Evolutionary conservation across 805 yeast species (phyloP).

Genomic region (Yamadazyma endophytica): DNA sequence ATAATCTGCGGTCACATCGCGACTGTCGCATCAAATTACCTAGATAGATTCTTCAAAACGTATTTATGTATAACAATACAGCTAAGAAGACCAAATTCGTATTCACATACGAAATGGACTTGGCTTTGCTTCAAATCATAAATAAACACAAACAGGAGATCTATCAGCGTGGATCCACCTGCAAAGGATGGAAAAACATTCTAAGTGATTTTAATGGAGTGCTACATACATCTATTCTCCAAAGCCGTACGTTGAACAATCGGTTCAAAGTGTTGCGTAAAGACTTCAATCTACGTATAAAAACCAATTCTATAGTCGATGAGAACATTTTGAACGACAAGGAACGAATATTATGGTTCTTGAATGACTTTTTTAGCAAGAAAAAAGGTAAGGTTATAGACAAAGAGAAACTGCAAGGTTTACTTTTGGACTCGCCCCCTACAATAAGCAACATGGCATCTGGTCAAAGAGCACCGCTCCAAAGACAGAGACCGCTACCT

Average conservation of each 20-base stretch:
- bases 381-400: conserved; percentile 9
- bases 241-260: conserved; percentile 22
- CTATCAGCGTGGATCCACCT: conserved; percentile 22
- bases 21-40: too few species aligned
- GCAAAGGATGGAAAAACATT: conserved; percentile 23
- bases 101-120: conserved; percentile 23
- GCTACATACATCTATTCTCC: conserved; percentile 16
- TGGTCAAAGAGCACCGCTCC: too few species aligned
- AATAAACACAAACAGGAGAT: conserved; percentile 16
- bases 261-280: conserved; percentile 18
- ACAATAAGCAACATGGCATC: too few species aligned
- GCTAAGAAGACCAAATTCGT: conserved; percentile 14
- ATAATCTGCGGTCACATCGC: too few species aligned
- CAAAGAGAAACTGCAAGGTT: conserved; percentile 8
- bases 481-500: too few species aligned
- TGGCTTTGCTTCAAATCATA: conserved; percentile 16
- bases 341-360: conserved; percentile 14
- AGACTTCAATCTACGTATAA: conserved; percentile 16
- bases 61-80: too few species aligned
- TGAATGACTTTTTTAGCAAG: conserved; percentile 11
- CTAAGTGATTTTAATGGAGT: conserved; percentile 17
- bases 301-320: conserved; percentile 4
- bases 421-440: too few species aligned
- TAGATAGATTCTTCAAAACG: neutral
- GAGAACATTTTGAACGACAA: conserved; percentile 16